Conservation (phyloP, 2,329 filamentous ascomycete species). For the Calonectria pseudoturangicola region DNA sequence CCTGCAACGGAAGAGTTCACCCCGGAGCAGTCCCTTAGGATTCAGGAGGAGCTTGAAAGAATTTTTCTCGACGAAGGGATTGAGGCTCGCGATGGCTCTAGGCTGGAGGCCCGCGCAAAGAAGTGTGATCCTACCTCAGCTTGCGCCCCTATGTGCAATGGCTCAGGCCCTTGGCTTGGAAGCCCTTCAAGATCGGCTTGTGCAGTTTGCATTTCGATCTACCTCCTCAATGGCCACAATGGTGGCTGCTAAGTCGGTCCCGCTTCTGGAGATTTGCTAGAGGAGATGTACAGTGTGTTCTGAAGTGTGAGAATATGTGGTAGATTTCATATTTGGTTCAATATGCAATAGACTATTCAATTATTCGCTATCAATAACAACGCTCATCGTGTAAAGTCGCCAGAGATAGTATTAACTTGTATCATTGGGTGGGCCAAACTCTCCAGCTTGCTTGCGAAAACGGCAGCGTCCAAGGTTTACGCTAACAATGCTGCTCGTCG, state of each 20-base stretch:
- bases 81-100: background rate
- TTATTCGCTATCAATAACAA: background rate
- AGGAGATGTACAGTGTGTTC: background rate
- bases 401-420: too few relatives aligned
- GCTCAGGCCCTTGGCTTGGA: background rate
- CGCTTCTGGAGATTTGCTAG: background rate
- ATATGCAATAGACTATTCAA: background rate
- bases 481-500: background rate
- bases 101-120: background rate
- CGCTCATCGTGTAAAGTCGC: background rate
- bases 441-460: background rate
- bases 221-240: conserved; percentile 2
- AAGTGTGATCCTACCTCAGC: background rate
- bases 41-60: background rate
- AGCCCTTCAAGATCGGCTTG: background rate
- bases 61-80: background rate
- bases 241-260: conserved; percentile 3
- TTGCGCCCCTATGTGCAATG: conserved; percentile 6
- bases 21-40: background rate
- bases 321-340: background rate
- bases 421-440: background rate
- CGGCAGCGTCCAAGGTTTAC: background rate
- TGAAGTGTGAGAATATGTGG: background rate
- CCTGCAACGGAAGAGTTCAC: background rate
- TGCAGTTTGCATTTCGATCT: conserved; percentile 1